phyloP scores from a whole-genome alignment of 2,329 filamentous ascomycete species.

The Epicoccum sorghinum region DNA sequence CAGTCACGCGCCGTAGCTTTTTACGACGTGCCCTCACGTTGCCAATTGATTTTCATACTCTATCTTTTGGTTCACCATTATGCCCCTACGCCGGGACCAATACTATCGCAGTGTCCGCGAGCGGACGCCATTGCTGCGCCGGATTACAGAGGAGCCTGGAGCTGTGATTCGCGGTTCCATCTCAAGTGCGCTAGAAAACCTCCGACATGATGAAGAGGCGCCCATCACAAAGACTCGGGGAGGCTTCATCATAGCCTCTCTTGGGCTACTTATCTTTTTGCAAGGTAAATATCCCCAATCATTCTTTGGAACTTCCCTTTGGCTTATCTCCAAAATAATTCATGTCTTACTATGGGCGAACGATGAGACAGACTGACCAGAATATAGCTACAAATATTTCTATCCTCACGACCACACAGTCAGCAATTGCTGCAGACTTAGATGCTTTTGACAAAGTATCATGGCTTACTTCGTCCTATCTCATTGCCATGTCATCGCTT shows the following conservation, averaged over 20 bases:
- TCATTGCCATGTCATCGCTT: conserved; percentile 60
- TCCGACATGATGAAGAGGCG: conserved; percentile 26
- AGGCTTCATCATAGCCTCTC: conserved; percentile 57
- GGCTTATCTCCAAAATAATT: too few relatives aligned
- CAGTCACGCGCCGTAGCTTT: conserved; percentile 6
- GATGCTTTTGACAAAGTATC: conserved; percentile 73
- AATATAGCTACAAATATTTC: conserved; percentile 71
- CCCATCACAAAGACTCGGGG: conserved; percentile 38
- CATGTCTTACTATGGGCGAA: too few relatives aligned
- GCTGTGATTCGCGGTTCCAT: conserved; percentile 36
- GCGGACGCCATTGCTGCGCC: conserved; percentile 14
- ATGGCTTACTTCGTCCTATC: conserved; percentile 82
- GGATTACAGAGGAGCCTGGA: conserved; percentile 30
- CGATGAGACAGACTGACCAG: conserved; percentile 25
- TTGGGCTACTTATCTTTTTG: conserved; percentile 65
- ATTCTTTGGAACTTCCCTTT: too few relatives aligned
- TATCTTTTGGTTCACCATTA: conserved; percentile 2
- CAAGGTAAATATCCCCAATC: conserved; percentile 53
- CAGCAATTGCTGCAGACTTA: conserved; percentile 74
- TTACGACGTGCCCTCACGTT: conserved; percentile 20
- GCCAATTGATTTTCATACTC: conserved; percentile 3
- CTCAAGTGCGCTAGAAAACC: conserved; percentile 26
- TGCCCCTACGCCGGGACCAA: conserved; percentile 11
- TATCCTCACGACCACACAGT: conserved; percentile 81
- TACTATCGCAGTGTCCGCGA: conserved; percentile 17